Evolutionary conservation across 164 flowering plant species (phyloP).

Genomic region (Macadamia integrifolia): DNA sequence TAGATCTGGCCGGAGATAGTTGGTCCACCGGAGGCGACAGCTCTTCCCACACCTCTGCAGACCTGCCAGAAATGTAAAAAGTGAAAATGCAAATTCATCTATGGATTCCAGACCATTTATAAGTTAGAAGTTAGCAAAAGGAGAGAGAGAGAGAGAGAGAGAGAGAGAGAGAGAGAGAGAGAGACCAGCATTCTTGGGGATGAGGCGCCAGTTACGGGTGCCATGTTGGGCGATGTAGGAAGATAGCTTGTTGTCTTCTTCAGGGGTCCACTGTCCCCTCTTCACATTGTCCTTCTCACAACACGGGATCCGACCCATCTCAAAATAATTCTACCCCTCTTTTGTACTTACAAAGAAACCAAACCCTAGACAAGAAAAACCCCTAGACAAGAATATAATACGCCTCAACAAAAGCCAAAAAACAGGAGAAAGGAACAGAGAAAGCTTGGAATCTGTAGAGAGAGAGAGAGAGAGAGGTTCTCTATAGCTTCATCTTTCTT

Average conservation of each 20-base stretch:
- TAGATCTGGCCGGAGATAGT: constrained; percentile 91
- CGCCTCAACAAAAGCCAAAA: neutral
- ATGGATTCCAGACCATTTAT: too few species aligned
- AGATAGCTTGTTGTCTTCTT: constrained; percentile 91
- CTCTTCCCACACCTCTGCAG: constrained; percentile 97
- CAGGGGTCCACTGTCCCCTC: constrained; percentile 97
- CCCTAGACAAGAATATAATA: neutral
- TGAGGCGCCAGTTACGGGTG: constrained; percentile 97
- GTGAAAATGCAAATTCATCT: neutral
- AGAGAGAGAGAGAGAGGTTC: neutral
- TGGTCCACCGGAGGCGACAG: constrained; percentile 93
- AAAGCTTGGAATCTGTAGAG: neutral
- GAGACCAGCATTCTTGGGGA: constrained; percentile 90
- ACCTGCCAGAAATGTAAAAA: constrained; percentile 30
- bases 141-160: constrained; percentile 16
- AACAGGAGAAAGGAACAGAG: neutral
- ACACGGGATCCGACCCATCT: constrained; percentile 95
- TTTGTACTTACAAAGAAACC: too few species aligned
- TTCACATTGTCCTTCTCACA: constrained; percentile 97
- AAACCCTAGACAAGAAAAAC: too few species aligned
- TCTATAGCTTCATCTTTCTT: neutral
- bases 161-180: too few species aligned
- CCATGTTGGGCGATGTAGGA: constrained; percentile 94
- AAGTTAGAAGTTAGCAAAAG: too few species aligned
- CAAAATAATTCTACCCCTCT: neutral